These are phyloP conservation scores for Xylaria sp. DNA, from an alignment of 2,329 filamentous ascomycete species.

Conservation along the genomic window DNA sequence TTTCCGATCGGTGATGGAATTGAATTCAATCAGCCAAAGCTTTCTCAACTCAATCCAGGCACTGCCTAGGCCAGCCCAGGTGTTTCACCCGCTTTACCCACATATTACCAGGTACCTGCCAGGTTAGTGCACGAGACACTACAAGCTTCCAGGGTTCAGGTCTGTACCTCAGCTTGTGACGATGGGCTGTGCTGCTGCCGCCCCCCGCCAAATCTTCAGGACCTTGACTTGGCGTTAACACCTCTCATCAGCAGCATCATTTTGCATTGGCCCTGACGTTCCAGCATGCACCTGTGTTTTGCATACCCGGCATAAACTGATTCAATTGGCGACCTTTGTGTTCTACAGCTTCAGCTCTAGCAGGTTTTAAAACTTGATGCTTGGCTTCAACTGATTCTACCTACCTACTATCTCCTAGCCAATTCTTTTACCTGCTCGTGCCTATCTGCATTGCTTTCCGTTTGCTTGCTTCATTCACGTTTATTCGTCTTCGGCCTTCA, in stretches of 20 bases:
- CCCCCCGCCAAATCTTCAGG: conserved; percentile 28
- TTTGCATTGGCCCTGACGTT: conserved; percentile 32
- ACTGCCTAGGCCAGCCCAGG: conserved; percentile 4
- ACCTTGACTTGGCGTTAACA: conserved; percentile 28
- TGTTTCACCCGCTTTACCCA: conserved; percentile 6
- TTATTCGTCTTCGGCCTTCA: background rate
- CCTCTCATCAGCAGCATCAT: conserved; percentile 22
- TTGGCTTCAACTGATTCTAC: background rate
- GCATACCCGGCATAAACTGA: conserved; percentile 17
- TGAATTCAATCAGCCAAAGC: conserved; percentile 28
- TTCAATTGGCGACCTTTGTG: background rate
- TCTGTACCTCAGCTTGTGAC: conserved; percentile 21
- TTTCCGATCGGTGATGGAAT: conserved; percentile 28
- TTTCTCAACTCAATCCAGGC: background rate
- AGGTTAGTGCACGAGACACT: background rate
- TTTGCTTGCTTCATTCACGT: background rate
- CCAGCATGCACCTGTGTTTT: conserved; percentile 27
- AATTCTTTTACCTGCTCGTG: background rate
- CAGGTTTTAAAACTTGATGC: conserved; percentile 1
- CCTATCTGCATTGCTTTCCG: background rate
- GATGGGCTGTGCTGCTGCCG: conserved; percentile 8
- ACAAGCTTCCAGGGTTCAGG: background rate
- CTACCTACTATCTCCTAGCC: background rate
- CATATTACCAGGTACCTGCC: background rate
- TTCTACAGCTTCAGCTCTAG: background rate